These are phyloP conservation scores for Annulohypoxylon nitens DNA, from an alignment of 495 filamentous ascomycete species.

Conservation along the genomic window DNA sequence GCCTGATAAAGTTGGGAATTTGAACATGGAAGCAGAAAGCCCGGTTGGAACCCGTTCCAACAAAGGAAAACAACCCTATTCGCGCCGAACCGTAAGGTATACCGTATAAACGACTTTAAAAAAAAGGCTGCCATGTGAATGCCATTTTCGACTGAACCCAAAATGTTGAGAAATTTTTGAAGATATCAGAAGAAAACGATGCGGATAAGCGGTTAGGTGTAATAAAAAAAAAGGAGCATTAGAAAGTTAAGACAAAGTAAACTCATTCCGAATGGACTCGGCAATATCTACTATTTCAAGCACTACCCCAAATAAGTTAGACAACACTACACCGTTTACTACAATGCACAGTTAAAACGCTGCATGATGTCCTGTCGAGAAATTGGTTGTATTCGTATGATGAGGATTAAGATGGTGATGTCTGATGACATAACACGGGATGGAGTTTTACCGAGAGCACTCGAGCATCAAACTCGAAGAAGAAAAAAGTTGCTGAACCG, in stretches of 20 bases:
- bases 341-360: constrained; percentile 6
- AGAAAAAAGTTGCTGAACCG: constrained; percentile 22
- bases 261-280: constrained; percentile 26
- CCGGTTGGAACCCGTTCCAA: constrained; percentile 21
- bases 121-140: constrained; percentile 38
- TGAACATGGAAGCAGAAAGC: constrained; percentile 23
- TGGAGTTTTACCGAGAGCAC: not conserved
- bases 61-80: constrained; percentile 30
- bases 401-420: constrained; percentile 7
- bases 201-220: constrained; percentile 14
- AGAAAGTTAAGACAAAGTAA: constrained; percentile 29
- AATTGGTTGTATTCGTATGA: constrained; percentile 16
- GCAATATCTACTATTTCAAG: constrained; percentile 28
- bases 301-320: constrained; percentile 21
- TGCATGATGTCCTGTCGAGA: constrained; percentile 14
- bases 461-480: constrained; percentile 22
- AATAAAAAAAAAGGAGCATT: constrained; percentile 26
- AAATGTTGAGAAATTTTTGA: constrained; percentile 19
- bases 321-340: constrained; percentile 18
- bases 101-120: constrained; percentile 38
- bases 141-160: constrained; percentile 37
- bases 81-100: constrained; percentile 48
- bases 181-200: constrained; percentile 18
- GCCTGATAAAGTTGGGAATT: constrained; percentile 36
- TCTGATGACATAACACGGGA: not conserved